Base-by-base conservation (phyloP, 192 early-diverging fungal genomes). In the Rhizophlyctis rosea region DNA sequence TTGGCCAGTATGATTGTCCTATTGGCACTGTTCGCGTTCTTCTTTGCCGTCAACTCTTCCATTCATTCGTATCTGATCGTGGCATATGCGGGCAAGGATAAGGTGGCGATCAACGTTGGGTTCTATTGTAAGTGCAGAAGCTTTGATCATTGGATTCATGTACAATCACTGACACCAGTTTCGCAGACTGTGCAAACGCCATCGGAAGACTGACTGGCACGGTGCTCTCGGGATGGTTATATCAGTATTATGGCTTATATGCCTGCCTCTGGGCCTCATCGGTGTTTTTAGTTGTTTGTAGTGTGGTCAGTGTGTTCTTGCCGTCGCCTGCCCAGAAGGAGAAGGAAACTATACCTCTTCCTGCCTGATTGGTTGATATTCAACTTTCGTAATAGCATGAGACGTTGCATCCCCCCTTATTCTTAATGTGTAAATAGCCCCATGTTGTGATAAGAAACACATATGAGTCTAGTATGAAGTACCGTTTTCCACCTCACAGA, bases 1-100 rank as follows among this genome's bases (percentile, higher is more conserved):
- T 33, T 59, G 1, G 25, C 28, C n/a, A 47, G 34, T 2, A 16
- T 69, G 23, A 21, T 54, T 3, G 54, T 59, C 24, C 52, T 54
- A 16, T 49, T 74, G 11, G 18, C 52, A 13, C 31, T 57, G 47
- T 74, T 74, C 54, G 72, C 65, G 5, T 60, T 66, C 50, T 50
- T 65, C 28, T 74, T 74, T 47, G 72, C 72, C 3, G 64, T 74
- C 3, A 65, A 60, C 62, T 70, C 67, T 18, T 70, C 68, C 2
- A 30, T 74, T 7, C 72, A 74, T 47, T 70, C 67, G 2, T 74
- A 55, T 56, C 54, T 74, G 35, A 74, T 74, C 54, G 72, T 74
- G 1, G 67, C 72, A 0, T 74, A 70, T 32, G 59, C 68, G 3
- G 62, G 56, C 29, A 69, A 66, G 47, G 72, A 74, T 36, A 74